These are phyloP conservation scores for Stevia rebaudiana DNA, from an alignment of 140 eudicot species.

Conservation along the genomic window DNA sequence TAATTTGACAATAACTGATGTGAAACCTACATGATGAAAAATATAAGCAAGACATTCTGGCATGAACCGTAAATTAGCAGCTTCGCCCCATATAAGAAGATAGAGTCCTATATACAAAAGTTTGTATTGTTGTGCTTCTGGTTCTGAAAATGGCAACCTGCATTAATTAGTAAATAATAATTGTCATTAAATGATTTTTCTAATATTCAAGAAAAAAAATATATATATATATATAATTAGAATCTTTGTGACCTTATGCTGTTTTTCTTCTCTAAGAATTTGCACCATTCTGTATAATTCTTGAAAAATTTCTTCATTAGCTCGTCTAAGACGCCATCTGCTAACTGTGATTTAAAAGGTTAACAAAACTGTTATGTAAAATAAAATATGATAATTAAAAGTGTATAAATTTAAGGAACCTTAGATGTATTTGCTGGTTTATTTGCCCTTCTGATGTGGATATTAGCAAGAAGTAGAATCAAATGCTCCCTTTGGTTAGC, in stretches of 20 bases:
- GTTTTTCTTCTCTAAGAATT: constrained; percentile 67
- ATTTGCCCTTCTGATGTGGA: constrained; percentile 54
- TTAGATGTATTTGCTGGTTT: constrained; percentile 43
- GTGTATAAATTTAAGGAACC: constrained; percentile 35
- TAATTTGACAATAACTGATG: background rate
- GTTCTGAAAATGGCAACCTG: constrained; percentile 75
- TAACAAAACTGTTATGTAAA: background rate
- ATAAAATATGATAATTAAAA: background rate
- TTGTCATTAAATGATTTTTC: background rate
- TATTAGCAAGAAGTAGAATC: constrained; percentile 75
- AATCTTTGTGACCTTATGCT: constrained; percentile 49
- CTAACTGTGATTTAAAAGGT: constrained; percentile 45
- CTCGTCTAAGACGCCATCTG: constrained; percentile 72
- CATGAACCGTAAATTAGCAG: constrained; percentile 95
- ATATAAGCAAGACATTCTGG: constrained; percentile 95
- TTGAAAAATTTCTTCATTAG: constrained; percentile 92
- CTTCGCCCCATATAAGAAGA: constrained; percentile 99
- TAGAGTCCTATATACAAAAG: constrained; percentile 83
- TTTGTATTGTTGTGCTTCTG: constrained; percentile 88
- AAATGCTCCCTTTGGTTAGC: constrained; percentile 96
- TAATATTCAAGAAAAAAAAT: background rate
- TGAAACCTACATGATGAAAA: constrained; percentile 90
- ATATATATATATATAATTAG: background rate
- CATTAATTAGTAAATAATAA: constrained; percentile 13
- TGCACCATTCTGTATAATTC: constrained; percentile 95